Base-by-base conservation (phyloP, 371 early-diverging fungal species). In the Apophysomyces ossiformis region DNA sequence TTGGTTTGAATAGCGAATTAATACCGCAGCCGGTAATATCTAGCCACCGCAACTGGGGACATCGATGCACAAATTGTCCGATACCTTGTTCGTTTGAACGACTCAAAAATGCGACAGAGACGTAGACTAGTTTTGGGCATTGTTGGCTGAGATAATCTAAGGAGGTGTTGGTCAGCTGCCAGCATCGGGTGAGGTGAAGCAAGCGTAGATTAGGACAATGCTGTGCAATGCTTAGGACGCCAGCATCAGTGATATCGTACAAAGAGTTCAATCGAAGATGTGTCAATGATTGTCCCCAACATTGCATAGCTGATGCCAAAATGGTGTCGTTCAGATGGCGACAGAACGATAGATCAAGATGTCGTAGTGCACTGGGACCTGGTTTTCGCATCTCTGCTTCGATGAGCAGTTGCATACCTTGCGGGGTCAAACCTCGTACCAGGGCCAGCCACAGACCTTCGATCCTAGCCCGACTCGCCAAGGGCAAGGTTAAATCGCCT, bases 11-110 rank as follows among this genome's bases (percentile, higher is more conserved):
- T 5, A 78, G 26, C 2, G 71, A 58, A 12, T 71, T 77, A 60
- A 82, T 78, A 15, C 70, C 73, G 60, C 77, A 75, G 2, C 73
- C 71, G 6, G 79, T 75, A 36, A 82, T 74, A 62, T 82, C 75
- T 35, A 82, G 41, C 72, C 76, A 77, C 1, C 47, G 36, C 0
- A 82, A 50, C 12, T 66, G 54, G 15, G 58, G 58, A 13, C 69
- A 64, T 0, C 37, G 57, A 13, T 62, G 57, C 2, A 74, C 66
- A 6, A 79, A 57, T 32, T 47, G 60, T 7, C 58, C 64, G 2
- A 77, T 60, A 0, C 79, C 74, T 54, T 64, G 61, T 59, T 78
- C 82, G 43, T 73, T 66, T 0, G 68, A 65, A 18, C 58, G 62
- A 58, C 66, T 74, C 1, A 78, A 58, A 65, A 74, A 77, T 0